These are phyloP conservation scores for Auriscalpium microsporum DNA, from an alignment of 768 basidiomycete species.

Conservation along the genomic window DNA sequence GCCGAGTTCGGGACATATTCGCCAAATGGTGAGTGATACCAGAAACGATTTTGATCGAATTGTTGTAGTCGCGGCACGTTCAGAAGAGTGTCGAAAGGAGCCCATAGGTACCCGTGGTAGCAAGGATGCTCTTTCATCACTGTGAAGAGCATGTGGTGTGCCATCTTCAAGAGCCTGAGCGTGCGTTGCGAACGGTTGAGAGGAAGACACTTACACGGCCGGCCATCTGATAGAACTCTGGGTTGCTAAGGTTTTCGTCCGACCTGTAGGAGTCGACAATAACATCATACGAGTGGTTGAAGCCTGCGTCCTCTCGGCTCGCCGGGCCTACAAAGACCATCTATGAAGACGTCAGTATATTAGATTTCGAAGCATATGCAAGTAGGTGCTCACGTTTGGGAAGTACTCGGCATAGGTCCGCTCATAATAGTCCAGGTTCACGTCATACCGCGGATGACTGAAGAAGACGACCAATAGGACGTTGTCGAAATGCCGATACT, in stretches of 20 bases:
- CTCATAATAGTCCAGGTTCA: constrained; percentile 37
- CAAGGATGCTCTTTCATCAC: constrained; percentile 34
- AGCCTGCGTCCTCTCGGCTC: constrained; percentile 38
- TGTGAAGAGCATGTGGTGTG: constrained; percentile 46
- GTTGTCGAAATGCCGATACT: constrained; percentile 32
- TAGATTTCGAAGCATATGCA: neutral
- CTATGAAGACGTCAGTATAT: constrained; percentile 16
- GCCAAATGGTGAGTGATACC: constrained; percentile 45
- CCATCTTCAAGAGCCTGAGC: constrained; percentile 25
- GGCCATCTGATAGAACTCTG: constrained; percentile 32
- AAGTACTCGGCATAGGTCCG: constrained; percentile 41
- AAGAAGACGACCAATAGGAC: constrained; percentile 42
- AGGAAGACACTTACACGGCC: constrained; percentile 29
- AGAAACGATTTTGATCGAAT: constrained; percentile 37
- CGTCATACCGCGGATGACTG: constrained; percentile 39
- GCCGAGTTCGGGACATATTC: constrained; percentile 33
- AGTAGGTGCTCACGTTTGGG: constrained; percentile 32
- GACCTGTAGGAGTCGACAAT: constrained; percentile 39
- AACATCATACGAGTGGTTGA: constrained; percentile 41
- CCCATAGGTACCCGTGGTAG: constrained; percentile 46
- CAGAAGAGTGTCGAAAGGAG: constrained; percentile 41
- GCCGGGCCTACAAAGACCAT: constrained; percentile 42
- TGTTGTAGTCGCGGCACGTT: constrained; percentile 40
- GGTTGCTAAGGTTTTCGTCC: constrained; percentile 31
- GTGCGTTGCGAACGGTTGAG: neutral